Evolutionary conservation across 768 basidiomycete species (phyloP).

Genomic region (Termitomyces sp.): DNA sequence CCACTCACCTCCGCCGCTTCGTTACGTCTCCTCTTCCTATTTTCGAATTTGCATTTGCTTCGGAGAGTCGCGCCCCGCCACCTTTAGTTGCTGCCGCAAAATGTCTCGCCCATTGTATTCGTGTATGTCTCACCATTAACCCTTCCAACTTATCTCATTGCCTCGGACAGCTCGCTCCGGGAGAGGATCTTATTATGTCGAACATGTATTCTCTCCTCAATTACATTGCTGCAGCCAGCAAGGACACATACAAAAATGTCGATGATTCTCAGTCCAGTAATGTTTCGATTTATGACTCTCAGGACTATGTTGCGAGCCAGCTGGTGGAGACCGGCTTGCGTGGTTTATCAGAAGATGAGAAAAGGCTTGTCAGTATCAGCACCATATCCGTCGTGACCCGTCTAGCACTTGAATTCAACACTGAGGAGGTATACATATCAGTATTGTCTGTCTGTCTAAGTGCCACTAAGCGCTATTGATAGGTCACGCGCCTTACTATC

Average conservation of each 20-base stretch:
- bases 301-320: conserved; percentile 46
- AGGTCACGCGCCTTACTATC: conserved; percentile 83
- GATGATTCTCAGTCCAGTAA: conserved; percentile 34
- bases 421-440: conserved; percentile 59
- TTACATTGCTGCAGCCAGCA: conserved; percentile 80
- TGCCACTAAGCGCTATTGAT: background rate
- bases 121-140: conserved; percentile 37
- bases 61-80: conserved; percentile 68
- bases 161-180: conserved; percentile 63
- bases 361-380: conserved; percentile 77
- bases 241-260: conserved; percentile 57
- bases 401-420: conserved; percentile 80
- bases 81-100: conserved; percentile 83
- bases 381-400: conserved; percentile 89
- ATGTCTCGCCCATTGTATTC: conserved; percentile 85
- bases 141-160: conserved; percentile 1
- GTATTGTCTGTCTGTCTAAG: background rate
- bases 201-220: conserved; percentile 97
- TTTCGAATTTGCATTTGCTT: conserved; percentile 80
- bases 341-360: conserved; percentile 78
- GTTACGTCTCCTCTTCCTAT: conserved; percentile 83
- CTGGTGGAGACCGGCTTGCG: conserved; percentile 59
- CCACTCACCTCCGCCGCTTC: conserved; percentile 77
- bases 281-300: conserved; percentile 33
- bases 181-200: conserved; percentile 87